Base-by-base conservation (phyloP, 352 stramenopile genomes). In the Pythium rishiriense region DNA sequence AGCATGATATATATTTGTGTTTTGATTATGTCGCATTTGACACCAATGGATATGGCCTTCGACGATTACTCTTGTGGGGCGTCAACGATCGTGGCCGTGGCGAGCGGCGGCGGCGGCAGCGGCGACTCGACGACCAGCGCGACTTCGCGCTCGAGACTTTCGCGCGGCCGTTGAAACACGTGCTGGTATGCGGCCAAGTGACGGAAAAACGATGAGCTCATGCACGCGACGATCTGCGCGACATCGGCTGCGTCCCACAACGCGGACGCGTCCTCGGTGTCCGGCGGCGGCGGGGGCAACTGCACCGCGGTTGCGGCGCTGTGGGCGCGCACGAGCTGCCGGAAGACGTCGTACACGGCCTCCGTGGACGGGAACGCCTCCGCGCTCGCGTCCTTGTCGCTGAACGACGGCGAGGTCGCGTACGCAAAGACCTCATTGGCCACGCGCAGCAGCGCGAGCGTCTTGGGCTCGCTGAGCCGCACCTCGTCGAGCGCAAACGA, bases 181-280 rank as follows among this genome's bases (percentile, higher is more conserved):
- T 64, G 67, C 47, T 94, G 85, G 54, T 89, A 91, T 26, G 81
- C 76, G 14, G 57, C 56, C 33, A 91, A 69, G 59, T 92, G 79
- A 17, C 74, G 72, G 62, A 90, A 90, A 66, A 92, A 88, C 12
- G 85, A 91, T 8, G 75, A 72, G 19, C 74, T 78, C 64, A 93
- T 77, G 70, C 89, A 93, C 45, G 57, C 39, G n/a, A 92, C 83
- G 58, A 92, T 79, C 12, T 54, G 72, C 29, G 72, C 64, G 26
- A 91, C 81, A 37, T 93, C 74, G 2, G 51, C 21, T 37, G 53
- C 29, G n/a, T 51, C 24, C 62, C 62, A 69, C 8, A 66, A 37
- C n/a, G 64, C 70, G 9, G n/a, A n/a, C n/a, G n/a, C n/a, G n/a
- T n/a, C n/a, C n/a, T n/a, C n/a, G n/a, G n/a, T n/a, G n/a, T n/a